Evolutionary conservation across 371 early-diverging fungal genomes (phyloP).

Genomic region (Mortierella sp.): DNA sequence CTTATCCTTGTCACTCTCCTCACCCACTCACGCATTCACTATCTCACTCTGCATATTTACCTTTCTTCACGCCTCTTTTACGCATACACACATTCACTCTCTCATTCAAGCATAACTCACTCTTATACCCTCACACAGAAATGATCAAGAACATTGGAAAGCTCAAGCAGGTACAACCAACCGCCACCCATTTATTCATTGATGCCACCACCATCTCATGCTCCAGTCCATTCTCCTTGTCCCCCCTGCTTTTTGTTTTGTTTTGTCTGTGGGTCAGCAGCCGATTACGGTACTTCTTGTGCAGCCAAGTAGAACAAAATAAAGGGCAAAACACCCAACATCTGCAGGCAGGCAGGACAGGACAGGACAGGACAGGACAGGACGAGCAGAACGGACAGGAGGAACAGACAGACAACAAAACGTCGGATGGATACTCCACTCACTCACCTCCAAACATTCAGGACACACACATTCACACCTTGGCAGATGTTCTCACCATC

Average conservation of each 20-base stretch:
- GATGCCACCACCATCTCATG: not conserved
- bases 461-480: not conserved
- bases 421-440: not conserved
- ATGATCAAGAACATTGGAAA: constrained; percentile 81
- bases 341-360: not conserved
- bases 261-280: not conserved
- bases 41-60: not conserved
- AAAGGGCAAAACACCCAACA: not conserved
- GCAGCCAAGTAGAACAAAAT: not conserved
- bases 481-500: not conserved
- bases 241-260: not conserved
- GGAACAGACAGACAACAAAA: not conserved
- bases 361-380: not conserved
- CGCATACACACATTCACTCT: not conserved
- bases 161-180: constrained; percentile 71
- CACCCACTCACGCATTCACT: not conserved
- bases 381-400: not conserved
- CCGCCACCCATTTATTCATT: not conserved
- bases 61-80: constrained; percentile 24
- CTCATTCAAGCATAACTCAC: constrained; percentile 5
- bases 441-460: not conserved
- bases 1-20: not conserved
- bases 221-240: not conserved
- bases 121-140: constrained; percentile 20
- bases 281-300: not conserved